A percentile compares a stretch with the other conserved stretches of the same genome.
Evolutionary conservation across 441 rosid genomes (phyloP).

Genomic region (Isatis lusitanica): DNA sequence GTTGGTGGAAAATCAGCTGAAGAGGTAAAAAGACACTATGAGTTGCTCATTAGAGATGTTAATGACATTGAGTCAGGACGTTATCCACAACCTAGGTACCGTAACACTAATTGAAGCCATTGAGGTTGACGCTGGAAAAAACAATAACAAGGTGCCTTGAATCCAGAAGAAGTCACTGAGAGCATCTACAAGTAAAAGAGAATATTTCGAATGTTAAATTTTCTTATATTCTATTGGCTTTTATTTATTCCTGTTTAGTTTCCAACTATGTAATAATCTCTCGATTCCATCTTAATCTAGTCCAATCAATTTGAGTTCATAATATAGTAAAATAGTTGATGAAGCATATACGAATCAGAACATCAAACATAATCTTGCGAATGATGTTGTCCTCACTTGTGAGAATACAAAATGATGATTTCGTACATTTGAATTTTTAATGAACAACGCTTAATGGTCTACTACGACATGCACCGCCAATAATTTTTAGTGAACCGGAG

Average conservation of each 20-base stretch:
- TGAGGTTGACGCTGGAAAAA: background rate
- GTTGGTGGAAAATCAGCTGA: conserved; percentile 59
- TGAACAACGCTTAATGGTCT: too few species aligned
- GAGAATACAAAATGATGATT: too few species aligned
- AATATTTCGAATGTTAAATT: background rate
- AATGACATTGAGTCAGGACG: conserved; percentile 38
- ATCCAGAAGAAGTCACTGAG: conserved; percentile 15
- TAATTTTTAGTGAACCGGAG: too few species aligned
- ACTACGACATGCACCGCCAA: too few species aligned
- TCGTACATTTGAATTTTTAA: too few species aligned
- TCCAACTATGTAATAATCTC: conserved; percentile 30
- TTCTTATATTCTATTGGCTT: conserved; percentile 19
- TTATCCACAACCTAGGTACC: conserved; percentile 37
- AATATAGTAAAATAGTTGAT: too few species aligned
- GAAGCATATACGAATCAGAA: background rate
- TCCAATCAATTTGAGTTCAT: conserved; percentile 8
- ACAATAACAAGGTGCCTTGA: background rate
- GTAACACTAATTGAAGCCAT: conserved; percentile 33
- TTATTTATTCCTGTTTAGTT: conserved; percentile 18
- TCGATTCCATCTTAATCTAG: conserved; percentile 2
- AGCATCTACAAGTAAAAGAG: background rate
- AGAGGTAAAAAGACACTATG: conserved; percentile 41
- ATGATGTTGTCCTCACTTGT: too few species aligned
- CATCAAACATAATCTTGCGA: too few species aligned
- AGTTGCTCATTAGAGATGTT: conserved; percentile 32